Percentiles rank a stretch among this genome's conserved stretches.
Evolutionary conservation across 805 yeast species (phyloP).

Genomic region (Hanseniaspora hatyaiensis): DNA sequence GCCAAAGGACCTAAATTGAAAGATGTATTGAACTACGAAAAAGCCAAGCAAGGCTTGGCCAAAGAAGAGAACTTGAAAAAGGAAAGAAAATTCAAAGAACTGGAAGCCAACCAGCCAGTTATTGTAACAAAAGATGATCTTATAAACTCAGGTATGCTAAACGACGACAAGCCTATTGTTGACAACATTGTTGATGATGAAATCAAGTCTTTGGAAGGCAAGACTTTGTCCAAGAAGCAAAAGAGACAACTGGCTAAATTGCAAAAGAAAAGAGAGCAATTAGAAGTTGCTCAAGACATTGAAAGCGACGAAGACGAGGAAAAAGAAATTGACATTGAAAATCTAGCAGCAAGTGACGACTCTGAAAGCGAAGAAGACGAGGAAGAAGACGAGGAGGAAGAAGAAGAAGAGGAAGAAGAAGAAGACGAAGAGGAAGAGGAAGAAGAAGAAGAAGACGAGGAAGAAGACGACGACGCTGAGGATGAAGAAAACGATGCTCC

Average conservation of each 20-base stretch:
- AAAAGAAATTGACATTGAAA: conserved; percentile 40
- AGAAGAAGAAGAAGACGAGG: conserved; percentile 54
- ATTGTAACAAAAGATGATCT: conserved; percentile 29
- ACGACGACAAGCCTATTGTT: conserved; percentile 19
- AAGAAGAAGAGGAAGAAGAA: conserved; percentile 31
- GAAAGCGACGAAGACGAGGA: conserved; percentile 37
- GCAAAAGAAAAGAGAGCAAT: conserved; percentile 24
- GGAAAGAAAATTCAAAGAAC: conserved; percentile 20
- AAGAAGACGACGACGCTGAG: conserved; percentile 81
- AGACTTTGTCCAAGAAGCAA: conserved; percentile 50
- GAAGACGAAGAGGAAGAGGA: conserved; percentile 40
- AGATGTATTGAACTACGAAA: conserved; percentile 24
- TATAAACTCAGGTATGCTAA: conserved; percentile 15
- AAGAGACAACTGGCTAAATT: conserved; percentile 39
- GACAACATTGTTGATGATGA: conserved; percentile 15
- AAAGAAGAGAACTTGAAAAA: conserved; percentile 23
- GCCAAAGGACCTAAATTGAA: conserved; percentile 28
- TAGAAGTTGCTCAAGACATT: conserved; percentile 35
- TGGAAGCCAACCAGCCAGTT: conserved; percentile 25
- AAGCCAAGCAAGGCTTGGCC: conserved; percentile 22
- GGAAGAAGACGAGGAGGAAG: conserved; percentile 31
- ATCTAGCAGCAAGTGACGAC: conserved; percentile 45
- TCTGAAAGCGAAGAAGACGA: conserved; percentile 32
- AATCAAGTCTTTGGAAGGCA: conserved; percentile 29
- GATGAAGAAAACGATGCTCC: conserved; percentile 94